A percentile compares a stretch with the other conserved stretches of the same genome.
Evolutionary conservation across 1,284 basidiomycete species (phyloP).

Genomic region (Melanopsichium pennsylvanicum): DNA sequence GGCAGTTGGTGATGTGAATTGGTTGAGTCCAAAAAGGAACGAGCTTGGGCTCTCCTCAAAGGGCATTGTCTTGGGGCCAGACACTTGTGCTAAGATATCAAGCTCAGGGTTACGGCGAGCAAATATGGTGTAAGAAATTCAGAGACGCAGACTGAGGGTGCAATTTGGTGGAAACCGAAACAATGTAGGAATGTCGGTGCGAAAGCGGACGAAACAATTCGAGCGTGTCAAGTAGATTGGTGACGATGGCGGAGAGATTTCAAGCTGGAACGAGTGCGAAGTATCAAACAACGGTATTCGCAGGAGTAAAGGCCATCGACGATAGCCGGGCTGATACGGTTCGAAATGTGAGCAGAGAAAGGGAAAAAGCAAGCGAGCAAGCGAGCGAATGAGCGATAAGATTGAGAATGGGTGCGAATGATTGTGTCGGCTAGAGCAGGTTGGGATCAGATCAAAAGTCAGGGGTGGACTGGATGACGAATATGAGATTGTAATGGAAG

Average conservation of each 20-base stretch:
- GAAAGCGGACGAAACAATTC: neutral
- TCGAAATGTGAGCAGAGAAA: neutral
- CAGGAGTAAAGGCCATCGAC: slow-evolving; percentile 2
- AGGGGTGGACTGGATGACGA: slow-evolving; percentile 30
- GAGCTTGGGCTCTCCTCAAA: slow-evolving; percentile 56
- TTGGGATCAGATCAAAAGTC: slow-evolving; percentile 6
- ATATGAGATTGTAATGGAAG: slow-evolving; percentile 5
- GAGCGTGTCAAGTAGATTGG: neutral
- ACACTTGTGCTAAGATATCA: slow-evolving; percentile 1
- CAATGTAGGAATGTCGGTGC: neutral
- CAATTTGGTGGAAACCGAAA: no score
- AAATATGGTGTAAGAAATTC: no score
- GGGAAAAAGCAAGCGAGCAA: no score
- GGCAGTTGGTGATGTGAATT: slow-evolving; percentile 48
- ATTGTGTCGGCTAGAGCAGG: neutral
- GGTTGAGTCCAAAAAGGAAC: slow-evolving; percentile 60
- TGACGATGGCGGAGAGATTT: slow-evolving; percentile 5
- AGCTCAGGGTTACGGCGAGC: no score
- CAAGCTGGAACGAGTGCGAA: neutral
- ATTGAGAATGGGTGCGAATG: neutral
- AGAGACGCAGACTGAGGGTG: no score
- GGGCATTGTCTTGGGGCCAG: slow-evolving; percentile 36
- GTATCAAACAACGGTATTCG: neutral
- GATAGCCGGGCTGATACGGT: slow-evolving; percentile 24
- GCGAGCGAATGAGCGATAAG: neutral